Base-by-base conservation (phyloP, 2,329 filamentous ascomycete genomes). In the Colletotrichum paranaense region DNA sequence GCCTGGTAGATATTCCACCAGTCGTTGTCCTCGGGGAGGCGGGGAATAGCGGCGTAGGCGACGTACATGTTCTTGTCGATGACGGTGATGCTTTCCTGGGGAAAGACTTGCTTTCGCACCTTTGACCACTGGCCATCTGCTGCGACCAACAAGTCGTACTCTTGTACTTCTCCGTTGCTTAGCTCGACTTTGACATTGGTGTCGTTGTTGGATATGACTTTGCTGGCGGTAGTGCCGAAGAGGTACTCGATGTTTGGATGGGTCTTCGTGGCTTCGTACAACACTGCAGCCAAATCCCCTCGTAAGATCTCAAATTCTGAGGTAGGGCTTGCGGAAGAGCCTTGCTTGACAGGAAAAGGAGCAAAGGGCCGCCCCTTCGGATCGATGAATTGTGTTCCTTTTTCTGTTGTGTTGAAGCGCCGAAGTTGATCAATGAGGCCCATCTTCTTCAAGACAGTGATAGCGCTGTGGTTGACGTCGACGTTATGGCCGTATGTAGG, bases 221-320 rank as follows among this genome's bases (percentile, higher is more conserved):
- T 30, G 8, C 22, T 7, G 2, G 38, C 26, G 4, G 76, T 69
- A n/a, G 63, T 70, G 5, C 77, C 79, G 52, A 82, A 82, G 2
- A 75, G 53, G 60, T 79, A 82, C 26, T 72, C 70, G 7, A 78
- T 74, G n/a, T 81, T 82, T 4, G 68, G 42, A 42, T 70, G 53
- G 11, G 49, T 26, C 24, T 19, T 67, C 3, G 55, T 70, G 16
- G 76, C 79, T 0, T 88, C 83, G 75, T 87, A 86, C 1, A 92
- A 77, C 1, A 91, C 80, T 16, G 81, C 78, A 5, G 85, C 84
- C 16, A 92, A 76, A 59, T 90, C 87, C 0, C 87, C 89, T 11
- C 90, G 82, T 82, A 92, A 87, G 62, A 92, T 87, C 80, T 92
- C 90, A 74, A 84, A 90, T 68, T 92, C 89, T 72, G 85, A 86